Conservation (phyloP, 2,329 filamentous ascomycete genomes). For the Aspergillus clavatus region DNA sequence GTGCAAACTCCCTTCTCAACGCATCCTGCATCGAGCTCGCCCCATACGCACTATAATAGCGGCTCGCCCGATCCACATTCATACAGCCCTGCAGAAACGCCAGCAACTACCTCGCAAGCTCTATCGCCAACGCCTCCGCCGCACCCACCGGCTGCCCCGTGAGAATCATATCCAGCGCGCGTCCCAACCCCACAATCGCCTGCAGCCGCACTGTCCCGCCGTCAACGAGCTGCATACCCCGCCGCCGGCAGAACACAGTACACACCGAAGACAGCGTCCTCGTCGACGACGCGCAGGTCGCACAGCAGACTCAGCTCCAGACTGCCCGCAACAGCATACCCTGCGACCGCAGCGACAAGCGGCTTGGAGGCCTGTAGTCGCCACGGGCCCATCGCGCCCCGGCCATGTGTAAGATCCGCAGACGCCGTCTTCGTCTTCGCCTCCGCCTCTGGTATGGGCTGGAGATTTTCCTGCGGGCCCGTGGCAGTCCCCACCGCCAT, state of each 20-base stretch:
- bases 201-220: constrained; percentile 52
- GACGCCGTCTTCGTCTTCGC: too few relatives aligned
- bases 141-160: constrained; percentile 49
- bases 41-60: constrained; percentile 49
- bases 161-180: constrained; percentile 54
- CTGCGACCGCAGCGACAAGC: constrained; percentile 49
- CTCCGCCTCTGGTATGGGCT: background rate
- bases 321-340: constrained; percentile 52
- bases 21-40: constrained; percentile 50
- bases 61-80: constrained; percentile 46
- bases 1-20: constrained; percentile 45
- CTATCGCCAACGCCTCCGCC: constrained; percentile 49
- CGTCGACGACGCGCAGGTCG: constrained; percentile 52
- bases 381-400: constrained; percentile 41
- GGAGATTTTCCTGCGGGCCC: background rate
- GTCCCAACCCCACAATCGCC: constrained; percentile 48
- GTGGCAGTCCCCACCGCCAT: constrained; percentile 26
- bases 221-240: constrained; percentile 50
- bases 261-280: constrained; percentile 52
- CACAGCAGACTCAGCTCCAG: constrained; percentile 51
- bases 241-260: constrained; percentile 56
- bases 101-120: constrained; percentile 46
- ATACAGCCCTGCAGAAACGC: constrained; percentile 51
- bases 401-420: too few relatives aligned
- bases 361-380: constrained; percentile 49